phyloP scores from a whole-genome alignment of 2,329 filamentous ascomycete genomes.

The Venturia asperata region DNA sequence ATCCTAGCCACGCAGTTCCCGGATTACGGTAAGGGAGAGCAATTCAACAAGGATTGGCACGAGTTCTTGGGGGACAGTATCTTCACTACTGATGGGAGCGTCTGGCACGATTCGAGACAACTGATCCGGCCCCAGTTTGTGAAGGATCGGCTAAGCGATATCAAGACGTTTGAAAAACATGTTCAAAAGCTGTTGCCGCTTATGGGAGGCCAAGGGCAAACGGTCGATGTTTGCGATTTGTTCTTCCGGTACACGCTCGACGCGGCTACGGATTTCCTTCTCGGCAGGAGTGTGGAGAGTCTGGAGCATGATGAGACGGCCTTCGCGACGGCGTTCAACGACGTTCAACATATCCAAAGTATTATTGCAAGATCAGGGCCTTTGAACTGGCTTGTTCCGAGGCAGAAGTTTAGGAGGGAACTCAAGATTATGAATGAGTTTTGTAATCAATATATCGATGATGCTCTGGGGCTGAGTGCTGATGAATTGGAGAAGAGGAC shows the following conservation, averaged over 20 bases:
- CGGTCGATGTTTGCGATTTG: conserved; percentile 65
- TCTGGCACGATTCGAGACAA: conserved; percentile 75
- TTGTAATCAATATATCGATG: conserved; percentile 69
- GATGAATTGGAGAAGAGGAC: conserved; percentile 67
- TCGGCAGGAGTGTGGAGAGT: conserved; percentile 66
- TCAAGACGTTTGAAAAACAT: conserved; percentile 75
- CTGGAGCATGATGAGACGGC: conserved; percentile 50
- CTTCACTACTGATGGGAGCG: conserved; percentile 65
- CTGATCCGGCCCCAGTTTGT: conserved; percentile 82
- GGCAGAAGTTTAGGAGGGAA: conserved; percentile 53
- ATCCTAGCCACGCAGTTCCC: conserved; percentile 79
- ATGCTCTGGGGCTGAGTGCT: conserved; percentile 59
- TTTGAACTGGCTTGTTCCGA: conserved; percentile 56
- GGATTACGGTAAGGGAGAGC: conserved; percentile 74
- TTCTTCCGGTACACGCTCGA: conserved; percentile 81
- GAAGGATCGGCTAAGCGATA: conserved; percentile 73
- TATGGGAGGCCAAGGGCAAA: conserved; percentile 43
- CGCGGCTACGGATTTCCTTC: conserved; percentile 76
- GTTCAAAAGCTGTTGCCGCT: conserved; percentile 64
- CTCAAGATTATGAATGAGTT: conserved; percentile 68
- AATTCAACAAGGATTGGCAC: conserved; percentile 68
- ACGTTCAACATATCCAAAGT: conserved; percentile 68
- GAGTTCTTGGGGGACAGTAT: conserved; percentile 67
- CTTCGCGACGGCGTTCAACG: conserved; percentile 76
- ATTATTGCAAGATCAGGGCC: conserved; percentile 59